Evolutionary conservation across 805 yeast species (phyloP).

Genomic region (Cyberlindnera petersonii): DNA sequence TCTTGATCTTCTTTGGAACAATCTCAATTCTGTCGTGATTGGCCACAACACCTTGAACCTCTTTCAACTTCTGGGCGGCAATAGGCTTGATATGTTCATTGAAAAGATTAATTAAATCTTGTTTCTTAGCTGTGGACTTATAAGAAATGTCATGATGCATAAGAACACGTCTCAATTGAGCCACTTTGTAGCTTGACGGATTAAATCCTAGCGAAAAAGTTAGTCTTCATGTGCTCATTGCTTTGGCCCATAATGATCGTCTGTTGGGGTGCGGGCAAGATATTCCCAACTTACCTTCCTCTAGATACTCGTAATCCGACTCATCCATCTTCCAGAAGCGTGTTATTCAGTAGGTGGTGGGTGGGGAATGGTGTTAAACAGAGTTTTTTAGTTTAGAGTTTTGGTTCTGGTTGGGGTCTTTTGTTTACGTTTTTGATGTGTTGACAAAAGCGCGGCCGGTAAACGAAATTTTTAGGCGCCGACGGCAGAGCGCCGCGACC

Average conservation of each 20-base stretch:
- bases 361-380: not conserved
- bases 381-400: not conserved
- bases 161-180: slow-evolving; percentile 66
- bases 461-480: too few relatives aligned
- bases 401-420: slow-evolving; percentile 1
- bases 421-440: slow-evolving; percentile 2
- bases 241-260: too few relatives aligned
- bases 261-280: too few relatives aligned
- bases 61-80: slow-evolving; percentile 38
- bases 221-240: too few relatives aligned
- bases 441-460: not conserved
- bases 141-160: slow-evolving; percentile 57
- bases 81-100: slow-evolving; percentile 48
- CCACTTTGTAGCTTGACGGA: slow-evolving; percentile 59
- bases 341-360: too few relatives aligned
- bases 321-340: slow-evolving; percentile 36
- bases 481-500: too few relatives aligned
- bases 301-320: slow-evolving; percentile 35
- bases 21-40: slow-evolving; percentile 37
- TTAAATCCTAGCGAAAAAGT: too few relatives aligned
- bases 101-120: slow-evolving; percentile 58
- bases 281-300: slow-evolving; percentile 34
- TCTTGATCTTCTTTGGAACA: slow-evolving; percentile 23
- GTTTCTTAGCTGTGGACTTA: slow-evolving; percentile 64
- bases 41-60: slow-evolving; percentile 30